Base-by-base conservation (phyloP, 306 rosid species). In the Canavalia ensiformis region DNA sequence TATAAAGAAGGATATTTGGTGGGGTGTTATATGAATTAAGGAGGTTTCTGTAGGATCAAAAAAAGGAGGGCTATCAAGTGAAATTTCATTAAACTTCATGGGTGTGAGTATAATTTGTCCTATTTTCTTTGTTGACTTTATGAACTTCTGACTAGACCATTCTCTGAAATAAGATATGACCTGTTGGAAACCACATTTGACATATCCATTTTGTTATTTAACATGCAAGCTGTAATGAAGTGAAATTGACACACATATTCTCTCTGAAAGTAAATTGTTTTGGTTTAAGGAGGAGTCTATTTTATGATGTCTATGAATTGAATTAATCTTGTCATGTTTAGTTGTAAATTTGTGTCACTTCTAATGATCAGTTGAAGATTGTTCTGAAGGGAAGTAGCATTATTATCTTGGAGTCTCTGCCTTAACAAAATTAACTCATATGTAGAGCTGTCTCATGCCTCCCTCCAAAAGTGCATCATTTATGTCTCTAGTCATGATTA, bases 141-240 rank as follows among this genome's bases (percentile, higher is more conserved):
- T 37, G 11, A 64, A 64, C 69, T 64, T 39, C 39, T 28, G 39
- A 58, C 30, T 13, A 6, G 69, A 64, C 25, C 25, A 65, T 68
- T 64, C 55, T 18, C 72, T 35, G 7, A 60, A 49, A 33, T 60
- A 37, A 52, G 47, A 31, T 6, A 28, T 29, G 42, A 62, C 34
- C 18, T 41, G 28, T 83, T 77, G 60, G 58, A 52, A 60, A 31
- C 10, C 45, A 41, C 44, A 59, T 52, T 68, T 39, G 57, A 42
- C 67, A 42, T 70, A 60, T 3, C 41, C 42, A 13, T 18, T 18
- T 18, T 18, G 25, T 18, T 18, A 18, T 18, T 18, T 18, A 18
- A 18, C 25, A 18, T 18, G 25, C 25, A 18, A 18, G 25, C 25
- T 18, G 49, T 39, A n/a, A 35, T 2, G 28, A 5, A 30, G 1